Base-by-base conservation (phyloP, 1,284 basidiomycete species). In the Puccinia hordei region DNA sequence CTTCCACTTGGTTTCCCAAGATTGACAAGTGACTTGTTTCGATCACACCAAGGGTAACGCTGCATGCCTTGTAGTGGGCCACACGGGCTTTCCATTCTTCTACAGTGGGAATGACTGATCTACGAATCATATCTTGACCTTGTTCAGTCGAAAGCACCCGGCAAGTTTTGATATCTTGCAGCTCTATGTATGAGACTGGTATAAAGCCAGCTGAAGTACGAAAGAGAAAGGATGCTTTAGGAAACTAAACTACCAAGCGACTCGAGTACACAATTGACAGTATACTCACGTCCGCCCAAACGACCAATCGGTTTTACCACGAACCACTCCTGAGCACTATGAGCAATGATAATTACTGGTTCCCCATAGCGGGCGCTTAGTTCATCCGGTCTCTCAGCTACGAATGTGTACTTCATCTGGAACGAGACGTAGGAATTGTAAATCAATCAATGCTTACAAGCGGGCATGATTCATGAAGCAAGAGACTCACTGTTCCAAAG, bases 281-380 rank as follows among this genome's bases (percentile, higher is more conserved):
- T 27, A 17, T 38, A 69, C 75, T 78, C 24, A 78, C 75, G 75
- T 44, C 75, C 75, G 24, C 75, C 75, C 38, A 78, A 69, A 35
- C 75, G 59, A 10, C 75, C 75, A 35, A 78, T 78, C 3, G 75
- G 75, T 55, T 78, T 78, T 12, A 59, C 65, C 13, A 83, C 87
- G 74, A 77, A 87, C 87, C 87, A 87, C 79, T 87, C 86, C 74
- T 86, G 85, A 81, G 87, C 87, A 77, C 86, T 86, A 79, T 87
- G 86, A 24, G 87, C 87, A 33, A 87, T 87, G 69, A 87, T 85
- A n/a, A 92, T 92, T 51, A 93, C 35, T 46, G 75, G 53, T 24
- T 78, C 75, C 19, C 75, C 75, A 22, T 49, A 44, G 13, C 66
- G 44, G 5, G 75, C 75, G 27, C 46, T 65, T 30, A 78, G 38